Evolutionary conservation across 305 asterid species (phyloP).

Genomic region (Fraxinus nigra): DNA sequence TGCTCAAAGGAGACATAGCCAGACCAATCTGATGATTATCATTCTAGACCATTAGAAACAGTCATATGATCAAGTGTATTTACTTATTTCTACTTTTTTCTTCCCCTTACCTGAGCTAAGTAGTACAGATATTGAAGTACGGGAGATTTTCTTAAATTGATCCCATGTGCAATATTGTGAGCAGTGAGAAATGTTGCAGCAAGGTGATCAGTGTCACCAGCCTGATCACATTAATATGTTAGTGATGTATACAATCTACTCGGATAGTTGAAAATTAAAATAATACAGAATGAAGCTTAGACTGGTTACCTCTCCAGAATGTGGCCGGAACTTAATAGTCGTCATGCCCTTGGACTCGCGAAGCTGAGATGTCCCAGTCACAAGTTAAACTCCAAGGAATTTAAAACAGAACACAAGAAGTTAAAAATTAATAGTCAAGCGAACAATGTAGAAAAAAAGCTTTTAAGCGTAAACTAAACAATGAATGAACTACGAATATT

Average conservation of each 20-base stretch:
- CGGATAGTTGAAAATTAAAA: conserved; percentile 12
- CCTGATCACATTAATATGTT: conserved; percentile 45
- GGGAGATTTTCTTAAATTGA: conserved; percentile 93
- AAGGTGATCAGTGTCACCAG: conserved; percentile 97
- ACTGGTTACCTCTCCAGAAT: conserved; percentile 81
- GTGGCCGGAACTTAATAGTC: conserved; percentile 90
- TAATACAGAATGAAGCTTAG: conserved; percentile 2
- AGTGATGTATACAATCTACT: not conserved
- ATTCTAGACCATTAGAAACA: conserved; percentile 25
- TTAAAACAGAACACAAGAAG: not conserved
- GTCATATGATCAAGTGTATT: not conserved
- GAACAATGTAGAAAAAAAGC: not conserved
- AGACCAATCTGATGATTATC: conserved; percentile 78
- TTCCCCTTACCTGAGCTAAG: conserved; percentile 79
- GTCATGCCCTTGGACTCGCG: conserved; percentile 97
- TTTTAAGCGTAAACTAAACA: not conserved
- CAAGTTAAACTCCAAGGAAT: conserved; percentile 8
- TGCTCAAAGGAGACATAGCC: conserved; percentile 99
- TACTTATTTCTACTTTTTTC: conserved; percentile 4
- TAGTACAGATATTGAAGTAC: conserved; percentile 94
- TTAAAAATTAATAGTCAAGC: not conserved
- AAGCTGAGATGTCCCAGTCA: conserved; percentile 53
- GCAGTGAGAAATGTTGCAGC: conserved; percentile 93
- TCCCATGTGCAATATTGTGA: conserved; percentile 95
- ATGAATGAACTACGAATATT: not conserved